Evolutionary conservation across 2,329 filamentous ascomycete species (phyloP), one percentile per base, ranked within the genome.

Genomic region (Neurospora sp.): DNA sequence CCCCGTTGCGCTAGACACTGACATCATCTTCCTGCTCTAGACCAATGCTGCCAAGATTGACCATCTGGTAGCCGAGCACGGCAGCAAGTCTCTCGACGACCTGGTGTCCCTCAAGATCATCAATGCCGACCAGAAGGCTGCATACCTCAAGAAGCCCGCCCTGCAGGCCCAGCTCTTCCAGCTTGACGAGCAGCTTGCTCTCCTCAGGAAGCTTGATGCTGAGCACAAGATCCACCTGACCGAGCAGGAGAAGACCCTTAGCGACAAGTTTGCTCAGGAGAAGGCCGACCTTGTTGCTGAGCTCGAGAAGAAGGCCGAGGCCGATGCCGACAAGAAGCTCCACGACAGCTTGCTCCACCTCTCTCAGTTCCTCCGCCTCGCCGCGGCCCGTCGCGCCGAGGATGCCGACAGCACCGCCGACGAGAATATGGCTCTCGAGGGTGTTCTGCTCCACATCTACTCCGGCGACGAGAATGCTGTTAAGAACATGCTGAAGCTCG

Each of bases 351-450:
- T 96, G 52, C 82, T 94, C 67, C 84, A 88, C 36, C 82, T 96
- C 73, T 93, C 92, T 5, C 91, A 93, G 78, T 96, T 96, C 83
- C 83, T 96, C 73, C 89, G 91, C 74, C 86, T 93, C 43, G 92
- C 92, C 71, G 92, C 92, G 70, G 89, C 91, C 75, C 89, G 92
- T 74, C 87, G 91, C 75, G 85, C 88, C 23, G 90, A 92, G 77
- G 91, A 91, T 73, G 86, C 83, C 69, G 86, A 91, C 75, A 85
- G 87, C 67, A 81, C 83, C 52, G 79, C 85, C 5, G 91, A 93
- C 70, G 91, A 95, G 82, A 93, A 90, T 80, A 89, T 89, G 80
- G 93, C 92, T 42, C 89, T 96, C 71, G 92, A 96, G 81, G 92
- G 92, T 68, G 89, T 93, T 40, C 84, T 96, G 70, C 84, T 93